phyloP scores from a whole-genome alignment of 2,329 filamentous ascomycete genomes.

The Colletotrichum destructivum region DNA sequence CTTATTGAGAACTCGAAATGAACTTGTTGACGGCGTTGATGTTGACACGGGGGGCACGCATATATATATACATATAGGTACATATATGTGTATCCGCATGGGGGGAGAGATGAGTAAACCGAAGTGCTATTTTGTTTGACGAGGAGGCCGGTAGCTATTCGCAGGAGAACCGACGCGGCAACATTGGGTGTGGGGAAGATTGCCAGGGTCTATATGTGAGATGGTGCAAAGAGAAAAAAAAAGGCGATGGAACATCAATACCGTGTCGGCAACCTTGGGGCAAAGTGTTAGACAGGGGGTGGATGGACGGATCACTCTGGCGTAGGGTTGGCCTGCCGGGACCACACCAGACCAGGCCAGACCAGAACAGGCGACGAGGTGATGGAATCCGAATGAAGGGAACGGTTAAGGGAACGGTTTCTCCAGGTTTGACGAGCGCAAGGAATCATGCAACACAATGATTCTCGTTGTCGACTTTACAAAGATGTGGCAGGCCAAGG shows the following conservation, averaged over 20 bases:
- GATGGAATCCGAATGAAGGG: not conserved
- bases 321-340: constrained; percentile 13
- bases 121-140: constrained; percentile 4
- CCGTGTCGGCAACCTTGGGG: constrained; percentile 30
- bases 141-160: constrained; percentile 33
- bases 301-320: constrained; percentile 1
- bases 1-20: not conserved
- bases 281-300: not conserved
- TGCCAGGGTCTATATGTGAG: constrained; percentile 24
- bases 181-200: constrained; percentile 35
- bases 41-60: not conserved
- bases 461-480: not conserved
- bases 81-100: constrained; percentile 4
- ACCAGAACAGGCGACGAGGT: constrained; percentile 10
- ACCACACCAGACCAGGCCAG: constrained; percentile 7
- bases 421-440: constrained; percentile 9
- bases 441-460: not conserved
- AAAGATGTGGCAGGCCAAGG: not conserved
- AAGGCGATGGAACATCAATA: constrained; percentile 38
- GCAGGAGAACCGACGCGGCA: constrained; percentile 21
- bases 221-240: constrained; percentile 17
- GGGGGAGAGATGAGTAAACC: constrained; percentile 17
- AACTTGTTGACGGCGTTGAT: not conserved
- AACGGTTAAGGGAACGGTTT: not conserved
- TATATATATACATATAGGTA: constrained; percentile 24